Base-by-base conservation (phyloP, 768 basidiomycete species). In the Kwoniella bestiolae region DNA sequence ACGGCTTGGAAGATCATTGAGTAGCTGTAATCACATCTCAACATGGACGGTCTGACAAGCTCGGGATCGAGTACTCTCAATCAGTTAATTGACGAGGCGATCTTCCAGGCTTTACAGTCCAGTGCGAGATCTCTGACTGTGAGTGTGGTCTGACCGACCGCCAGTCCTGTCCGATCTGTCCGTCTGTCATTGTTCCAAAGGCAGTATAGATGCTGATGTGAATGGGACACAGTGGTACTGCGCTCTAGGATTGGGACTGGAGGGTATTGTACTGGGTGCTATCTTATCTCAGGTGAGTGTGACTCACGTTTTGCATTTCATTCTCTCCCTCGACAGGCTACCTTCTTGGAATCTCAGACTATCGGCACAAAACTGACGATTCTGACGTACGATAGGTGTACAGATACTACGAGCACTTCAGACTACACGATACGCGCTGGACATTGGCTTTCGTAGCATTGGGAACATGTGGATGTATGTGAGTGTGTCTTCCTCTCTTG, bases 381-480 rank as follows among this genome's bases (percentile, higher is more conserved):
- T n/a, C n/a, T n/a, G n/a, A n/a, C n/a, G 21, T 38, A 38, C 18
- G 35, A 16, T 16, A 59, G 60, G 49, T 41, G 21, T 62, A 62
- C 29, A 26, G 49, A 21, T 62, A 62, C 16, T 62, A 62, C 51
- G 60, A 62, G 32, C 50, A 38, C 21, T 62, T 62, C 32, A 34
- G 29, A 23, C 35, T 26, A n/a, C 44, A 38, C 8, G 60, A 62
- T 45, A 3, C 49, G 1, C 12, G 60, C 25, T 35, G 29, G 3
- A 62, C 60, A 7, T 28, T 62, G 50, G 52, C 18, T 28, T 21
- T 62, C 26, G 60, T 62, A 11, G 60, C 34, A 4, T 16, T 53
- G 14, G 60, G 60, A 21, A 44, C 35, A 5, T 21, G 26, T 11
- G 50, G 21, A 16, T 62, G 60, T 38, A 21, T 51, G 60, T 62